Conservation (phyloP, 352 stramenopile species). For the Achlya hypogyna region DNA sequence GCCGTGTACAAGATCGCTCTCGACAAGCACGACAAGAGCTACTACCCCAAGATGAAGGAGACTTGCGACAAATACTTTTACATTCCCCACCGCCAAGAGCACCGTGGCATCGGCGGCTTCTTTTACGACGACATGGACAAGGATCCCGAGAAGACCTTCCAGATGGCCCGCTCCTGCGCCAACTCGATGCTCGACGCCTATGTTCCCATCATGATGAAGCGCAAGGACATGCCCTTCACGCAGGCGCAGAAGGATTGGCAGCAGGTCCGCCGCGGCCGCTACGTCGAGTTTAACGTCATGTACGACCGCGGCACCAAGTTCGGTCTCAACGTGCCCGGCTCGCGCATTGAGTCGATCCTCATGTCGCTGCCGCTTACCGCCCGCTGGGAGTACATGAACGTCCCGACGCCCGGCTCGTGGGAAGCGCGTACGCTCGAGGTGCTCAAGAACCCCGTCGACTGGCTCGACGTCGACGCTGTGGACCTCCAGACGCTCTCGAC, state of each 20-base stretch:
- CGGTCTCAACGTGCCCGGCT: constrained; percentile 92
- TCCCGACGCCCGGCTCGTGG: constrained; percentile 75
- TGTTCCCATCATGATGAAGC: constrained; percentile 90
- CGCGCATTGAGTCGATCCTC: constrained; percentile 97
- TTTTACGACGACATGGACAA: constrained; percentile 98
- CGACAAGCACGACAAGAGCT: constrained; percentile 89
- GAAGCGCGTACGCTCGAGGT: constrained; percentile 91
- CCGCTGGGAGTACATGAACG: constrained; percentile 94
- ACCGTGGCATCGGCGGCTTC: constrained; percentile 93
- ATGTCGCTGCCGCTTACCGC: constrained; percentile 97
- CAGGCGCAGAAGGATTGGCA: constrained; percentile 97
- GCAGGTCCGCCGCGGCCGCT: constrained; percentile 92
- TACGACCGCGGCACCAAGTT: constrained; percentile 99
- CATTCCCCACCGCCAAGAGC: constrained; percentile 94
- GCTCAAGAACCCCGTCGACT: constrained; percentile 91
- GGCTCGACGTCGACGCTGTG: constrained; percentile 80
- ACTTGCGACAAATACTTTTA: constrained; percentile 98
- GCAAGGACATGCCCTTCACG: constrained; percentile 94
- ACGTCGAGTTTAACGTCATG: constrained; percentile 99
- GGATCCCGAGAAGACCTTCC: constrained; percentile 81
- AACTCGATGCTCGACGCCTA: constrained; percentile 90
- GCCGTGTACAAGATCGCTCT: constrained; percentile 90
- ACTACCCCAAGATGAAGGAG: constrained; percentile 95
- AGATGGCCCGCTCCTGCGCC: constrained; percentile 64
- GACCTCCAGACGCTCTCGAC: constrained; percentile 63